Base-by-base conservation (phyloP, 2,329 filamentous ascomycete genomes). In the Colletotrichum brevisporum region DNA sequence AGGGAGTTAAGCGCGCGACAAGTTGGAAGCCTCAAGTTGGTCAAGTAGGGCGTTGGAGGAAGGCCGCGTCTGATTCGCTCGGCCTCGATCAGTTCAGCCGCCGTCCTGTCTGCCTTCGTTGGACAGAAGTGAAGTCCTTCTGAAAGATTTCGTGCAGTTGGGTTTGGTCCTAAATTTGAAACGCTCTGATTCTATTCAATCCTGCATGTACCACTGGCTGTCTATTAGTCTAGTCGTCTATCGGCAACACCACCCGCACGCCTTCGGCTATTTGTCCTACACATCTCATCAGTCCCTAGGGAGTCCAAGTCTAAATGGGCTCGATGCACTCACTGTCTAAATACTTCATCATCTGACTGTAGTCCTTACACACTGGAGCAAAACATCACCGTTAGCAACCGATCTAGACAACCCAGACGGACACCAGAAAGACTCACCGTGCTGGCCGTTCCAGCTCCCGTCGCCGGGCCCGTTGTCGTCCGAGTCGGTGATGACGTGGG, bases 371-470 rank as follows among this genome's bases (percentile, higher is more conserved):
- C 16, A 82, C 80, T 80, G 5, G 48, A 16, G 2, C 3, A 18
- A 9, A 18, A 27, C 41, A 36, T 63, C 36, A 52, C 36, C 15
- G 45, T 16, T 21, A 27, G 5, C 12, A 2, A 5, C 24, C 18
- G 36, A 48, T 48, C 15, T n/a, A n/a, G n/a, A 26, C 13, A n/a
- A 36, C 2, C 31, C 27, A 31, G 27, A 9, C 27, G 3, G 47
- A 26, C 16, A 36, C 27, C 27, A 8, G 10, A 10, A 10, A 26
- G 16, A 65, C 77, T 68, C 71, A 80, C 79, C 78, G 59, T 83
- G 81, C 69, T 80, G 80, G 1, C 79, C 79, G 59, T 81, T 81
- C 81, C 81, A 83, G 18, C 80, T 81, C 15, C 81, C 81, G 4
- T 76, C 75, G 45, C 70, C 63, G 70, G 79, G 58, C 67, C 81